Evolutionary conservation across 2,329 filamentous ascomycete species (phyloP).

Genomic region (Sclerotinia nivalis): DNA sequence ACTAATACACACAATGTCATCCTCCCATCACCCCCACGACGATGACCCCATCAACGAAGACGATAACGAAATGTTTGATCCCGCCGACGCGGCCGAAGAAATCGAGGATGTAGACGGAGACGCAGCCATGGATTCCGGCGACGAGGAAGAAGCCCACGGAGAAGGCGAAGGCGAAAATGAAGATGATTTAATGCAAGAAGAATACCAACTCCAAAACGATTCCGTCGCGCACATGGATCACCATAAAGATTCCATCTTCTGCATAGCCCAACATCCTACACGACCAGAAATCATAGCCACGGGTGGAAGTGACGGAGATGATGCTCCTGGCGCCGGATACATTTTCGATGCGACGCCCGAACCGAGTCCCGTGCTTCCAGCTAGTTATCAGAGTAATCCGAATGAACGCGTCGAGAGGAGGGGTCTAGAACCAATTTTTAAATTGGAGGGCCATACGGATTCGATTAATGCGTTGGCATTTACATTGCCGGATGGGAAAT

Average conservation of each 20-base stretch:
- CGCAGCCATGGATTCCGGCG: conserved; percentile 76
- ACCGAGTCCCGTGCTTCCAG: conserved; percentile 68
- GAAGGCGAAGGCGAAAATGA: conserved; percentile 56
- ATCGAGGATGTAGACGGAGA: conserved; percentile 64
- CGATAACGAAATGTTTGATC: conserved; percentile 71
- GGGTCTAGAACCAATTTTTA: conserved; percentile 65
- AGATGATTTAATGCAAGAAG: conserved; percentile 62
- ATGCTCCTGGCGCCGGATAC: conserved; percentile 70
- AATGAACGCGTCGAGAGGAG: conserved; percentile 58
- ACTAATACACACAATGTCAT: conserved; percentile 31
- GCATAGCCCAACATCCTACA: conserved; percentile 88
- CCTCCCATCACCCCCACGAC: conserved; percentile 30
- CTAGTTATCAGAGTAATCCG: conserved; percentile 70
- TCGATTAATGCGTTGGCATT: conserved; percentile 86
- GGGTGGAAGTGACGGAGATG: conserved; percentile 73
- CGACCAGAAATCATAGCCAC: conserved; percentile 79
- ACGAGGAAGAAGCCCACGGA: conserved; percentile 54
- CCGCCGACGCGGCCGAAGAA: conserved; percentile 77
- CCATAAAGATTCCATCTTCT: conserved; percentile 90
- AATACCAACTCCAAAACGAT: conserved; percentile 86
- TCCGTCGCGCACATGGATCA: conserved; percentile 88
- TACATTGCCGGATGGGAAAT: conserved; percentile 79
- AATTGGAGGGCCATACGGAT: conserved; percentile 87
- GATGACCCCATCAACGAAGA: conserved; percentile 41
- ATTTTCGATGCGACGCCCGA: conserved; percentile 74